Conservation (phyloP, 2,329 filamentous ascomycete species). For the Penicillium psychrosexuale region DNA sequence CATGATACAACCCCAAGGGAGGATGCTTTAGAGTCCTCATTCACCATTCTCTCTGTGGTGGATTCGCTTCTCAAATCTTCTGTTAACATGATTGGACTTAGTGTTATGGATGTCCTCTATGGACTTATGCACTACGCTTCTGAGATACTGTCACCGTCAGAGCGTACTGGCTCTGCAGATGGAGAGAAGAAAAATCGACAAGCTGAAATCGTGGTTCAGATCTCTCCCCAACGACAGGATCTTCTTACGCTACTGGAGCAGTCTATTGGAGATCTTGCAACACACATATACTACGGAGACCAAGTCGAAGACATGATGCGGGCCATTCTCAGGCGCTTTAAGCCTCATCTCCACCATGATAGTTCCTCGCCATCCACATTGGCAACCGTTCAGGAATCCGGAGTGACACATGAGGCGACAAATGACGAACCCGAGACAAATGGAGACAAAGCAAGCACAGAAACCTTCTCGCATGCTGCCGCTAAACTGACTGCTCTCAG, state of each 20-base stretch:
- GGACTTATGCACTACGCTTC: conserved; percentile 82
- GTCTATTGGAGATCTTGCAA: conserved; percentile 87
- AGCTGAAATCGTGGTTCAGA: conserved; percentile 8
- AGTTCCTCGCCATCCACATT: conserved; percentile 43
- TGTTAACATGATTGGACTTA: conserved; percentile 90
- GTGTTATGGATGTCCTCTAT: conserved; percentile 90
- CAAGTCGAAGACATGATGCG: conserved; percentile 94
- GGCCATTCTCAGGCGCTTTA: conserved; percentile 73
- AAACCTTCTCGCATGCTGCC: conserved; percentile 60
- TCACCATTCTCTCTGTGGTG: conserved; percentile 73
- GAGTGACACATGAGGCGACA: conserved; percentile 16
- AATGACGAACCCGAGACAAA: conserved; percentile 16
- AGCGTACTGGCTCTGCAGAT: conserved; percentile 36
- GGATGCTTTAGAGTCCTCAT: conserved; percentile 68
- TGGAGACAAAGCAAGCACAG: conserved; percentile 51
- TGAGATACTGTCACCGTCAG: conserved; percentile 65
- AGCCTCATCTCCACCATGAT: conserved; percentile 55
- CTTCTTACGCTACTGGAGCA: conserved; percentile 69
- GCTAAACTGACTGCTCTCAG: conserved; percentile 66
- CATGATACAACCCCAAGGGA: conserved; percentile 66
- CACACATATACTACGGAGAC: conserved; percentile 94
- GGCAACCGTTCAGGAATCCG: conserved; percentile 24
- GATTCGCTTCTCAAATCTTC: conserved; percentile 80
- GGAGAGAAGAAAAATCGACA: conserved; percentile 21
- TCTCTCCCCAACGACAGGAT: conserved; percentile 57